phyloP scores from a whole-genome alignment of 2,329 filamentous ascomycete species.

The Fusarium denticulatum region DNA sequence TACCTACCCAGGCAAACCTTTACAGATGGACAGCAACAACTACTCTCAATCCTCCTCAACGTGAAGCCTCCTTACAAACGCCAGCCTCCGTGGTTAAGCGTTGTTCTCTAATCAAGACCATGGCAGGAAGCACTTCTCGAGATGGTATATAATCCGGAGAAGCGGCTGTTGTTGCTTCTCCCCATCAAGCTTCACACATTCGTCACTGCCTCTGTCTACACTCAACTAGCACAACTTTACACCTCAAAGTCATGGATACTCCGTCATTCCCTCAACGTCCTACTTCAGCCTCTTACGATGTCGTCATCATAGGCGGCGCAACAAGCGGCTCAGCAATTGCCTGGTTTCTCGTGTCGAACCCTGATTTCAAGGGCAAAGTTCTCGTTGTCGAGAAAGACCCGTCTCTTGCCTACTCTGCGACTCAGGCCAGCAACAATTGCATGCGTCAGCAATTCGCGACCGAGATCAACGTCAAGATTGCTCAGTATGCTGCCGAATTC shows the following conservation, averaged over 20 bases:
- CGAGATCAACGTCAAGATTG: slow-evolving; percentile 16
- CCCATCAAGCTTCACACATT: not conserved
- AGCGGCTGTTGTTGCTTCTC: too few relatives aligned
- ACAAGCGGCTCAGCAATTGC: slow-evolving; percentile 23
- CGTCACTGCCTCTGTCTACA: too few relatives aligned
- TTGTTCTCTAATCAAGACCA: too few relatives aligned
- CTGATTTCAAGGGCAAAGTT: slow-evolving; percentile 12
- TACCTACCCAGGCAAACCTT: not conserved
- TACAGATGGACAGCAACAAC: too few relatives aligned
- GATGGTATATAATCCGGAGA: not conserved
- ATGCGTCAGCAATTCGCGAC: slow-evolving; percentile 25
- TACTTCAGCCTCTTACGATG: not conserved
- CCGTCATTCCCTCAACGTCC: not conserved
- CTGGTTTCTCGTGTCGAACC: slow-evolving; percentile 15
- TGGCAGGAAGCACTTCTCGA: not conserved
- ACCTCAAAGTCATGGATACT: not conserved
- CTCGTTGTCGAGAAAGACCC: slow-evolving; percentile 13
- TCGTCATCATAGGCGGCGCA: slow-evolving; percentile 10
- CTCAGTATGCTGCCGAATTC: slow-evolving; percentile 14
- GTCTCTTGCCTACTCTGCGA: slow-evolving; percentile 8
- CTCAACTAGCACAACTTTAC: too few relatives aligned
- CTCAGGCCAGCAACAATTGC: slow-evolving; percentile 22
- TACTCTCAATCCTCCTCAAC: not conserved
- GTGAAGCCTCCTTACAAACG: too few relatives aligned
- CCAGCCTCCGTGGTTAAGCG: not conserved